Evolutionary conservation across 805 yeast genomes (phyloP).

Genomic region (Candida wancherniae): DNA sequence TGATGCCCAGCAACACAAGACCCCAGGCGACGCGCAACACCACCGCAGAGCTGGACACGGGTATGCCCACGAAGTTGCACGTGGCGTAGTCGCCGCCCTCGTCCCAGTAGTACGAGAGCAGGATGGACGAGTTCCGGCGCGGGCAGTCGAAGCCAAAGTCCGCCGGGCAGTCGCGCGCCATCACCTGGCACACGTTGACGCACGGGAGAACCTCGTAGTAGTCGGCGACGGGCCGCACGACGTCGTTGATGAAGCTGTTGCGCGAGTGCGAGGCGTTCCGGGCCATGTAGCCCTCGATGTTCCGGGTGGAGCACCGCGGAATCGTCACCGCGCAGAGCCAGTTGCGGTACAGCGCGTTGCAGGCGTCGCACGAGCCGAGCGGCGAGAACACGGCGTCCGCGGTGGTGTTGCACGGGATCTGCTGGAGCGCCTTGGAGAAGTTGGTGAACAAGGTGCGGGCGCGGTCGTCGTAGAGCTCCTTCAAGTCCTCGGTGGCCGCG

Average conservation of each 20-base stretch:
- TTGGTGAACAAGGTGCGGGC: slow-evolving; percentile 55
- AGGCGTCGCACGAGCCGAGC: slow-evolving; percentile 65
- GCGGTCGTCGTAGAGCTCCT: slow-evolving; percentile 53
- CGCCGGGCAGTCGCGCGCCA: slow-evolving; percentile 82
- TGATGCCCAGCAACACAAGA: slow-evolving; percentile 2
- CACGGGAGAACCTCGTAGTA: slow-evolving; percentile 89
- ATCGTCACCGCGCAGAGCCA: slow-evolving; percentile 91
- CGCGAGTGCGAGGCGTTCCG: slow-evolving; percentile 54
- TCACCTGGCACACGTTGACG: slow-evolving; percentile 67
- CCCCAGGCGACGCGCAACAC: slow-evolving; percentile 7
- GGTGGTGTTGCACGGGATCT: slow-evolving; percentile 68
- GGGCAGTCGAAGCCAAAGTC: slow-evolving; percentile 78
- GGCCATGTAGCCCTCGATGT: slow-evolving; percentile 38
- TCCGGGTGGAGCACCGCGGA: slow-evolving; percentile 71
- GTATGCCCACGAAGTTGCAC: slow-evolving; percentile 35
- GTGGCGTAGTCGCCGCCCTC: slow-evolving; percentile 22
- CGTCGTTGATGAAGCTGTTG: slow-evolving; percentile 49
- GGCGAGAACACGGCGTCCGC: slow-evolving; percentile 70
- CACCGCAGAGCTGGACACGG: slow-evolving; percentile 4
- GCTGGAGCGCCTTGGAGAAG: slow-evolving; percentile 72
- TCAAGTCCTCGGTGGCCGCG: slow-evolving; percentile 15
- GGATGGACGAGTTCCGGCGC: slow-evolving; percentile 24
- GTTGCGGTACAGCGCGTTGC: slow-evolving; percentile 63
- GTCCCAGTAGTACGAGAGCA: slow-evolving; percentile 43
- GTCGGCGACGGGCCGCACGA: slow-evolving; percentile 47